Evolutionary conservation across 2,329 filamentous ascomycete genomes (phyloP), one percentile per base, ranked within the genome.

Genomic region (Tolypocladium pustulatum): DNA sequence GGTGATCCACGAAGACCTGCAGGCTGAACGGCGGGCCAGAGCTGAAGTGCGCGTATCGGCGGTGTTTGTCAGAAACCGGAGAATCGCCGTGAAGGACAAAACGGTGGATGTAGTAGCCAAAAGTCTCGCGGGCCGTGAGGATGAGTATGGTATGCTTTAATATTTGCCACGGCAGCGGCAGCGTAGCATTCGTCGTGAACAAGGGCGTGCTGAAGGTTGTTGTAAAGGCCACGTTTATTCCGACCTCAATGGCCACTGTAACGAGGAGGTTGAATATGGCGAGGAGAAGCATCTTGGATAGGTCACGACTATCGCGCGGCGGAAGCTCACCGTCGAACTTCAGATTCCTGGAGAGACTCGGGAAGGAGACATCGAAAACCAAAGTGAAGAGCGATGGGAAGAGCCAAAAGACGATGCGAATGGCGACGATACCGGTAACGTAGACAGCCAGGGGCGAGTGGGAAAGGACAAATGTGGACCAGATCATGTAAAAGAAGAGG

Each of bases 401-500:
- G 20, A 41, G 40, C 40, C 40, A 41, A 6, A 41, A 22, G 1
- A 41, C 22, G n/a, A 20, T 41, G 17, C 40, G 40, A 20, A 41
- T 41, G n/a, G 82, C 40, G 40, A 41, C 4, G 66, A 41, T 6
- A 10, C 40, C 41, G 40, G n/a, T 20, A 20, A 41, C 20, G 20
- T 41, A 20, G 12, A 41, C 17, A 9, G 84, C 82, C 20, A 94
- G 76, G 0, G 89, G 85, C 1, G 87, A 80, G 66, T 95, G 88
- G 8, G 88, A 88, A 3, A 93, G 77, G 43, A 95, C 84, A 37
- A 97, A 80, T 0, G 90, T 93, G 7, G 85, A 85, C 91, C 91
- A 96, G 65, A 90, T 93, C 76, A 96, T 82, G 71, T 91, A 93
- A 73, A 96, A 94, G 77, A 96, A 92, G 62, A 95, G 76, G 30